A percentile compares a stretch with the other conserved stretches of the same genome.
Conservation (phyloP, 1,284 basidiomycete species). For the Anthracocystis walkeri region DNA sequence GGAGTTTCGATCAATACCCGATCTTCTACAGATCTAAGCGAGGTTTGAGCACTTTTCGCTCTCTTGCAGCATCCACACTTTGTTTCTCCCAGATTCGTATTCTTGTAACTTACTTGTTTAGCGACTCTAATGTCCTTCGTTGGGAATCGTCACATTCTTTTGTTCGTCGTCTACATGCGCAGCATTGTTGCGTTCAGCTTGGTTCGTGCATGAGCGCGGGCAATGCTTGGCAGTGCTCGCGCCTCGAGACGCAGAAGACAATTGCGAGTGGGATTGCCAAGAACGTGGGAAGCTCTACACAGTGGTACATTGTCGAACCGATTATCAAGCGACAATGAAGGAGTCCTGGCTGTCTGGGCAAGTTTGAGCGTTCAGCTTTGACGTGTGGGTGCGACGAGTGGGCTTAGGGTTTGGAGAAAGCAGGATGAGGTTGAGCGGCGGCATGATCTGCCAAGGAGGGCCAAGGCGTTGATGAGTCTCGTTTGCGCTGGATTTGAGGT, state of each 20-base stretch:
- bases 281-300: too few species aligned
- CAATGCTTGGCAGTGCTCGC: too few species aligned
- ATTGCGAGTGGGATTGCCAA: too few species aligned
- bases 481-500: neutral
- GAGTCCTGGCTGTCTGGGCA: too few species aligned
- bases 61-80: neutral
- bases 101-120: neutral
- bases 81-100: neutral
- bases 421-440: neutral
- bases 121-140: too few species aligned
- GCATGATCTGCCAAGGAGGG: neutral
- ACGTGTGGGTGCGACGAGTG: too few species aligned
- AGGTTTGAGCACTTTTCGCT: slow-evolving; percentile 1
- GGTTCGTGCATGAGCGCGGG: too few species aligned
- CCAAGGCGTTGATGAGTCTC: neutral
- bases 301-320: neutral
- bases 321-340: neutral
- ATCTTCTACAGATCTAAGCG: slow-evolving; percentile 1
- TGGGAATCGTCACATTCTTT: neutral
- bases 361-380: too few species aligned
- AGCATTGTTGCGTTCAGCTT: too few species aligned
- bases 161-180: too few species aligned
- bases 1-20: slow-evolving; percentile 16
- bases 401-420: slow-evolving; percentile 3
- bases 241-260: too few species aligned